A percentile compares a stretch with the other conserved stretches of the same genome.
phyloP scores from a whole-genome alignment of 2,329 filamentous ascomycete genomes.

The Sporothrix phasma region DNA sequence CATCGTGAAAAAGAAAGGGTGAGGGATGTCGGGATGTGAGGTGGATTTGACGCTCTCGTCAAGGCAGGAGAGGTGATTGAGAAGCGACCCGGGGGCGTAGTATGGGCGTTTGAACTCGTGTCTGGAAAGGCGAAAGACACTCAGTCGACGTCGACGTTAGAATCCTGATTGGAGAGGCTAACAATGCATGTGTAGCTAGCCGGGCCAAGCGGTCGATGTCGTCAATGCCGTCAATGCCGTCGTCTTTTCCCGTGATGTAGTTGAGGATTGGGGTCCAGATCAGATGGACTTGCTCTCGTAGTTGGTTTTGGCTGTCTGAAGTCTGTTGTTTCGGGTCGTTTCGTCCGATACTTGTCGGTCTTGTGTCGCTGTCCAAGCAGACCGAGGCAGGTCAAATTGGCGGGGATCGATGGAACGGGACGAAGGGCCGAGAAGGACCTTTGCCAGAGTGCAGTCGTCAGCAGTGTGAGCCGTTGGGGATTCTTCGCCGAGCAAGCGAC shows the following conservation, averaged over 20 bases:
- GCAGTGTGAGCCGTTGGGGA: background rate
- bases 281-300: background rate
- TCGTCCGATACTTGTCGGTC: background rate
- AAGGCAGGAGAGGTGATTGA: background rate
- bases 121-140: background rate
- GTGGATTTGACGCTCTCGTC: background rate
- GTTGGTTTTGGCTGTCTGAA: background rate
- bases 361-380: background rate
- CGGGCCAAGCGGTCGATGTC: background rate
- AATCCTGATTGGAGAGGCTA: background rate
- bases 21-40: background rate
- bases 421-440: background rate
- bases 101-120: background rate
- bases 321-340: background rate
- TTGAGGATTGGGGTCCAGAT: background rate
- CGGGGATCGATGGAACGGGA: background rate
- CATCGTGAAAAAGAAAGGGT: background rate
- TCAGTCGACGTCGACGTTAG: background rate
- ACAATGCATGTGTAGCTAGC: slow-evolving; percentile 10
- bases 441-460: background rate
- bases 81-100: background rate
- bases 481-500: background rate
- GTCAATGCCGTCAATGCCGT: background rate
- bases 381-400: background rate
- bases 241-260: background rate